A percentile compares a stretch with the other conserved stretches of the same genome.
These are phyloP conservation scores for Saprolegnia parasitica DNA, from an alignment of 352 stramenopile genomes.

Conservation along the genomic window DNA sequence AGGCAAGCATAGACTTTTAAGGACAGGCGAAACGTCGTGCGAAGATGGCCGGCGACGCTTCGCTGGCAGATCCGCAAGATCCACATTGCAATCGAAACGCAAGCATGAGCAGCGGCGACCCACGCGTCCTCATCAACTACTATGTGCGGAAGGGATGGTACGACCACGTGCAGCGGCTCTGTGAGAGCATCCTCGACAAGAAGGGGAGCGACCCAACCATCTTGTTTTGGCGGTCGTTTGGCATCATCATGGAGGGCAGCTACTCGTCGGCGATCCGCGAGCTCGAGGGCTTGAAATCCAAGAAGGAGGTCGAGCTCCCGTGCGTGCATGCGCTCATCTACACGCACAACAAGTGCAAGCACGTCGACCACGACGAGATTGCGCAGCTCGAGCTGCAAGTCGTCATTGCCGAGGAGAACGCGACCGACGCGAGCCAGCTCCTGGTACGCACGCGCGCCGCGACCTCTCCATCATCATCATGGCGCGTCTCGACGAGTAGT, in stretches of 20 bases:
- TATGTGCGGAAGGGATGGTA: constrained; percentile 87
- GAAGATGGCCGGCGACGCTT: too few species aligned
- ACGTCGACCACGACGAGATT: constrained; percentile 75
- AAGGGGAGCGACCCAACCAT: constrained; percentile 73
- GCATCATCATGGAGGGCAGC: constrained; percentile 67
- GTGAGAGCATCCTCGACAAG: constrained; percentile 73
- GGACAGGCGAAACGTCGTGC: too few species aligned
- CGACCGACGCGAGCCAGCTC: constrained; percentile 47
- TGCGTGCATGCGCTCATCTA: constrained; percentile 76
- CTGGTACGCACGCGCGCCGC: constrained; percentile 29
- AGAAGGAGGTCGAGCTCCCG: constrained; percentile 69
- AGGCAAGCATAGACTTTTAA: too few species aligned
- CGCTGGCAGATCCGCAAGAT: too few species aligned
- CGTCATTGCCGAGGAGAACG: constrained; percentile 70
- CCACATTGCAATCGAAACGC: neutral
- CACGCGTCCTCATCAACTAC: constrained; percentile 77
- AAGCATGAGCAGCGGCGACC: constrained; percentile 33
- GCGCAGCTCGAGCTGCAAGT: constrained; percentile 73
- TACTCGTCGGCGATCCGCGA: constrained; percentile 80
- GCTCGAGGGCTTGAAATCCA: constrained; percentile 76
- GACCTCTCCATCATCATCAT: neutral
- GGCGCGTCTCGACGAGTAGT: constrained; percentile 27
- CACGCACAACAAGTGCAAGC: constrained; percentile 68
- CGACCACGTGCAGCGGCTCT: constrained; percentile 77
- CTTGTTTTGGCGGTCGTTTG: constrained; percentile 84